Conservation (phyloP, 2,329 filamentous ascomycete species). For the Fusarium begoniae region DNA sequence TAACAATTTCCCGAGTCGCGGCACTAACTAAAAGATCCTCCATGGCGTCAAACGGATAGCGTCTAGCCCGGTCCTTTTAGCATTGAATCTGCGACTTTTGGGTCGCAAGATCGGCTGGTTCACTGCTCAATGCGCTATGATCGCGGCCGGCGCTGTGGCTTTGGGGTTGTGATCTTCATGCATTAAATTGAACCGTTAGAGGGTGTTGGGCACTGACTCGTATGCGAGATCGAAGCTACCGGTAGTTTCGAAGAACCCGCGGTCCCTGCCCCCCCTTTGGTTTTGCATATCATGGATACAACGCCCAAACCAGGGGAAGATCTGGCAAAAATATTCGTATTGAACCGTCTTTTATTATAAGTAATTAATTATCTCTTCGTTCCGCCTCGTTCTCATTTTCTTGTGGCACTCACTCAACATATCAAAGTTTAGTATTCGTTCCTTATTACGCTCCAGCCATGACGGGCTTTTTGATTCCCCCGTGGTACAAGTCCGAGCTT, state of each 20-base stretch:
- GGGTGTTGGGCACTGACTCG: background rate
- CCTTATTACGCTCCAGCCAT: background rate
- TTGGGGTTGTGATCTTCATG: background rate
- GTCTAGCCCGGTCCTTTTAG: background rate
- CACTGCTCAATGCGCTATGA: background rate
- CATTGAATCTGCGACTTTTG: background rate
- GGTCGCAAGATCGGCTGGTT: background rate
- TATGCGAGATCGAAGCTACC: background rate
- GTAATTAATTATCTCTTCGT: background rate
- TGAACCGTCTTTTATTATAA: no score
- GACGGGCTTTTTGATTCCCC: constrained; percentile 27
- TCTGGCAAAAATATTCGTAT: background rate
- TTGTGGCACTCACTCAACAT: background rate
- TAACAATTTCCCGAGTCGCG: background rate
- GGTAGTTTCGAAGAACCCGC: background rate
- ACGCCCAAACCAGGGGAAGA: background rate
- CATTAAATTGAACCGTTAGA: background rate
- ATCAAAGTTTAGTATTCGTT: no score
- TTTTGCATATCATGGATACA: background rate
- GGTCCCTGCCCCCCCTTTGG: background rate
- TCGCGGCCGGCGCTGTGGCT: background rate
- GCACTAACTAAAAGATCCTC: background rate
- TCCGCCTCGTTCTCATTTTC: background rate
- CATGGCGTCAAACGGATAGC: background rate
- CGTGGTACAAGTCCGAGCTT: constrained; percentile 17